Percentiles rank a stretch among this genome's conserved stretches.
These are phyloP conservation scores for Ciborinia camelliae DNA, from an alignment of 2,329 filamentous ascomycete genomes.

Conservation along the genomic window DNA sequence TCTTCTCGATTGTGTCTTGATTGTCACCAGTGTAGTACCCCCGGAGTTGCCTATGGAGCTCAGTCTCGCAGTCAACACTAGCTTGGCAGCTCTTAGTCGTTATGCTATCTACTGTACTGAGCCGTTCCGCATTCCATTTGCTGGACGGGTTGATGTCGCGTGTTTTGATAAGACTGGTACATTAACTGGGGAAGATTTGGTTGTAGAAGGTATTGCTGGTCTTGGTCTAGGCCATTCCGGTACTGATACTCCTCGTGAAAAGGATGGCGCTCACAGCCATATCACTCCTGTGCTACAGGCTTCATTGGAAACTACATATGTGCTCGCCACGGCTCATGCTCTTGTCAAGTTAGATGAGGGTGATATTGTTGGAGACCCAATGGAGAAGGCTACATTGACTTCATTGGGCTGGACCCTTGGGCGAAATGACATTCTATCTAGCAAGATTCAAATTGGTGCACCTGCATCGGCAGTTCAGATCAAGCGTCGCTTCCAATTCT, in stretches of 20 bases:
- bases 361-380: slow-evolving; percentile 94
- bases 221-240: slow-evolving; percentile 68
- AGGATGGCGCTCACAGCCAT: slow-evolving; percentile 78
- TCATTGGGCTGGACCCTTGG: slow-evolving; percentile 93
- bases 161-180: slow-evolving; percentile 99
- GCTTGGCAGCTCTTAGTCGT: slow-evolving; percentile 88
- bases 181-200: slow-evolving; percentile 90
- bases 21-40: slow-evolving; percentile 96
- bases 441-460: slow-evolving; percentile 54
- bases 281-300: slow-evolving; percentile 69
- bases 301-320: slow-evolving; percentile 80
- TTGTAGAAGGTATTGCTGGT: slow-evolving; percentile 95
- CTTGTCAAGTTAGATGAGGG: slow-evolving; percentile 95
- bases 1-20: slow-evolving; percentile 93
- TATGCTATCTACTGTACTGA: slow-evolving; percentile 98
- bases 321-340: slow-evolving; percentile 91
- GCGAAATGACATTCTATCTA: slow-evolving; percentile 77
- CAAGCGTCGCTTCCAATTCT: slow-evolving; percentile 97
- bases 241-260: slow-evolving; percentile 61
- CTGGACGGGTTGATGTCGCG: slow-evolving; percentile 89
- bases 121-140: slow-evolving; percentile 95
- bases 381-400: slow-evolving; percentile 93
- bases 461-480: slow-evolving; percentile 80
- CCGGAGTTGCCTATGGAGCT: slow-evolving; percentile 98
- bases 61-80: slow-evolving; percentile 95